Evolutionary conservation across 768 basidiomycete genomes (phyloP).

Genomic region (Mrakia frigida): DNA sequence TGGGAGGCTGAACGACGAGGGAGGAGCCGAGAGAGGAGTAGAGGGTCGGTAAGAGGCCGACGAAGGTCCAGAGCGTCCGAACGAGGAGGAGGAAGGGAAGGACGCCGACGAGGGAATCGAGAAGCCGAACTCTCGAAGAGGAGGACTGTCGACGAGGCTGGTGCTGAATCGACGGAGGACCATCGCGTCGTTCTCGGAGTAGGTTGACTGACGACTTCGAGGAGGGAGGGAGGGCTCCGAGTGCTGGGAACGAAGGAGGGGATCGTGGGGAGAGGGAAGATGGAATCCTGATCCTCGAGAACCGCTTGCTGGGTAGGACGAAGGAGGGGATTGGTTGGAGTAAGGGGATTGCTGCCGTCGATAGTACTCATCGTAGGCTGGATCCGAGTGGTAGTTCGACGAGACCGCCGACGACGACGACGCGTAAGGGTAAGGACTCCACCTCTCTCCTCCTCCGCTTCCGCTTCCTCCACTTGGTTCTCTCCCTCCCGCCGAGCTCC

Average conservation of each 20-base stretch:
- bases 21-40: background rate
- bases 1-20: background rate
- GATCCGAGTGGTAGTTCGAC: background rate
- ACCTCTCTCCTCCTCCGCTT: background rate
- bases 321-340: background rate
- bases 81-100: background rate
- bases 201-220: background rate
- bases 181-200: background rate
- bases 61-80: background rate
- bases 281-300: background rate
- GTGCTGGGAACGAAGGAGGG: conserved; percentile 3
- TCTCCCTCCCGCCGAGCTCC: background rate
- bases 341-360: background rate
- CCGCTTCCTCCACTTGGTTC: background rate
- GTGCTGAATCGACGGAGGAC: conserved; percentile 8
- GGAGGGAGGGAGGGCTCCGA: conserved; percentile 3
- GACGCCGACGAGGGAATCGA: background rate
- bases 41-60: background rate
- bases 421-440: background rate
- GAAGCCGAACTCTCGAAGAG: background rate
- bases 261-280: background rate
- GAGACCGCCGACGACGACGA: background rate
- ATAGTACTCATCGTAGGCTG: background rate
- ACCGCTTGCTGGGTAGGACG: background rate
- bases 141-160: background rate